Evolutionary conservation across 805 yeast species (phyloP).

Genomic region (Cyberlindnera xishuangbannaensis): DNA sequence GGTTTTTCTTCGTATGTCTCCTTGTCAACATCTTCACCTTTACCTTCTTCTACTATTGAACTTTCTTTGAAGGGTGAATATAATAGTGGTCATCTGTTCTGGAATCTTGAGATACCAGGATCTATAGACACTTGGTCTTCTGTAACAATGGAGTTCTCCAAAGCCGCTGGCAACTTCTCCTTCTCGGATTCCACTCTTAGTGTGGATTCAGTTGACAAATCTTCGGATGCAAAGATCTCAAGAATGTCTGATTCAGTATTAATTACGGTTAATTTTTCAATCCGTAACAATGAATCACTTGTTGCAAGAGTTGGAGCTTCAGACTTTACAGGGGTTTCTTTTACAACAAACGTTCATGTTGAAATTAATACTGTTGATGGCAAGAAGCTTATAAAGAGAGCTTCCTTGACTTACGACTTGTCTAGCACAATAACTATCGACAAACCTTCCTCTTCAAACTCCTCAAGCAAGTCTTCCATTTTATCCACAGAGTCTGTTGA

Average conservation of each 20-base stretch:
- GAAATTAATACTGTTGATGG: background rate
- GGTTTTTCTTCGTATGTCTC: background rate
- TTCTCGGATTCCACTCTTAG: background rate
- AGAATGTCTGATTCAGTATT: background rate
- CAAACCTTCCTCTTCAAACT: background rate
- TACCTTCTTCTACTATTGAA: background rate
- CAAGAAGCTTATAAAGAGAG: background rate
- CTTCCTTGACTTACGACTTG: background rate
- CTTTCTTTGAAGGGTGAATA: background rate
- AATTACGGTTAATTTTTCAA: too few species aligned
- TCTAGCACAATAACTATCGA: background rate
- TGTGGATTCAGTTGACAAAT: background rate
- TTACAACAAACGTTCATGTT: background rate
- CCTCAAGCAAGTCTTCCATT: background rate
- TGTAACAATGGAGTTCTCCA: background rate
- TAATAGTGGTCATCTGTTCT: conserved; percentile 1
- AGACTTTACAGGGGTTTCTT: background rate
- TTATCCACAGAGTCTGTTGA: background rate
- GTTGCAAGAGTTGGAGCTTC: background rate
- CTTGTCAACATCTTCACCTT: background rate
- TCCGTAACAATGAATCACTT: background rate
- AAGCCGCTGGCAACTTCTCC: background rate
- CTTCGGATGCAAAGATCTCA: background rate
- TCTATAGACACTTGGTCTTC: background rate
- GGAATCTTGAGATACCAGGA: conserved; percentile 1